Evolutionary conservation across 352 stramenopile genomes (phyloP), one percentile per base, ranked within the genome.

Genomic region (Globisporangium uncinulatum): DNA sequence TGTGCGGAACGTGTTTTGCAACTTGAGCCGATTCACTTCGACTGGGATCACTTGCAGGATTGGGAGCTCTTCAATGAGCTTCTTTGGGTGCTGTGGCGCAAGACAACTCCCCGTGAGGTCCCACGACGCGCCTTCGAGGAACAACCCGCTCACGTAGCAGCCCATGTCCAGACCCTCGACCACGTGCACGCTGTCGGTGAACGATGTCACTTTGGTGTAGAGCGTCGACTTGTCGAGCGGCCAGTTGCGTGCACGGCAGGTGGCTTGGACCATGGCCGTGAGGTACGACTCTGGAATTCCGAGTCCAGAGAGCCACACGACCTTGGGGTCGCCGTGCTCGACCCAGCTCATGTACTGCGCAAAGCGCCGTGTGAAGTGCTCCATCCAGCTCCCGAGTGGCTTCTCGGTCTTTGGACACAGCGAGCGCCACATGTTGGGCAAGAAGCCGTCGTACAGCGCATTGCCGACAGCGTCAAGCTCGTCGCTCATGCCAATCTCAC

Each of bases 401-500:
- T 98, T 98, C 58, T 98, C 79, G 0, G 94, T 98, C 66, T 92
- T 90, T 10, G 94, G 95, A 43, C 83, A 94, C 24, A 98, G 62
- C 29, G 74, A 67, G 10, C 85, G 75, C 95, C 95, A 98, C 55
- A 96, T 87, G 34, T 81, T 84, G 1, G 95, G 95, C 19, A 98
- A 62, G 51, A 97, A 97, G 1, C 91, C 94, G 52, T 98, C 94
- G 71, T 97, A 98, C 0, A 98, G 63, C 0, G 85, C 86, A 41
- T 92, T 93, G 14, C 87, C 94, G 2, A 98, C 76, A 4, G 83
- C 80, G 56, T 98, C 95, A 14, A 98, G 74, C 50, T 97, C 83
- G 61, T 98, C 95, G 65, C 87, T 98, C 95, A 98, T 98, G 45
- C 94, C 94, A 56, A 98, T 98, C 59, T 98, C 94, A 47, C 94